Evolutionary conservation across 2,329 filamentous ascomycete species (phyloP), one percentile per base, ranked within the genome.

Genomic region (Exophiala phaeomuriformis): DNA sequence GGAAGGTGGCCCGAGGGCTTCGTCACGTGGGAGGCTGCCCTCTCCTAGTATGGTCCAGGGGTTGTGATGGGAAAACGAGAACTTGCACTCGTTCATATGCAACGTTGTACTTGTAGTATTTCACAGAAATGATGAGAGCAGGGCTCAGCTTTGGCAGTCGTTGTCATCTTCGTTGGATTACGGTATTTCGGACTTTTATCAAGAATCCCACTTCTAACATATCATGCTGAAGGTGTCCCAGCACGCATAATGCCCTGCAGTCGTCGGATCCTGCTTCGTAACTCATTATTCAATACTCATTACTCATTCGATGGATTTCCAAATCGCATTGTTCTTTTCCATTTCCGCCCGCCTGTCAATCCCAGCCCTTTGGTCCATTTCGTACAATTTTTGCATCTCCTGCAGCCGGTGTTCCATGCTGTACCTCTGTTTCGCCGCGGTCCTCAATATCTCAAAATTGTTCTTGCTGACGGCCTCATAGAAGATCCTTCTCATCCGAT

Each of bases 401-500:
- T 81, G 73, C 52, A 84, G 80, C 42, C 81, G 75, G 9, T 75
- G 69, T 65, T 88, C 83, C 41, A 82, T 77, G 2, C 76, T 74
- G 49, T 71, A 75, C 19, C 79, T 67, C 61, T 79, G 75, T 61
- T 83, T 74, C 61, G 85, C 81, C 44, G 77, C 71, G 33, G 83
- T 72, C 62, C 78, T 80, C 37, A 95, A 69, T 59, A 83, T 84
- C 28, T 75, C 74, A 52, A 84, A 76, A 64, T 95, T 86, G 49
- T 85, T 79, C 35, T 77, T 77, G 52, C 78, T 73, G 42, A 88
- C 83, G 0, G 86, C 84, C 31, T 81, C 77, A 30, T 73, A 70
- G 65, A 94, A 95, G 1, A 88, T 76, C 0, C 78, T 76, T 39
- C 89, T 78, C 88, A 95, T 95, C 10, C 85, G 79, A 3, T 78